Conservation (phyloP, 2,329 filamentous ascomycete species). For the Alternaria arbusti region DNA sequence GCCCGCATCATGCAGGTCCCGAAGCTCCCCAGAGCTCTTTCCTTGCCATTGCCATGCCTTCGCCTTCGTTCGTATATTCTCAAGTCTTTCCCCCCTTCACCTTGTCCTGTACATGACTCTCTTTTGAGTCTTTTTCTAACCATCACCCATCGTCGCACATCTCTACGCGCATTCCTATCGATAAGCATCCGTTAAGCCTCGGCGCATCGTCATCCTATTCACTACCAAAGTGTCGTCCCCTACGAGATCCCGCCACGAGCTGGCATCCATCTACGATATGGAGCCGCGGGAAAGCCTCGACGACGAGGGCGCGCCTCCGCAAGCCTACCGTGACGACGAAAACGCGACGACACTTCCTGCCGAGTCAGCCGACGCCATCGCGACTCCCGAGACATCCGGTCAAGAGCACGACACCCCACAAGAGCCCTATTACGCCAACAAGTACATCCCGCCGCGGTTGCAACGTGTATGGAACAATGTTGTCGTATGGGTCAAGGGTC, state of each 20-base stretch:
- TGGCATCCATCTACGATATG: constrained; percentile 36
- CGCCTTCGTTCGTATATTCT: neutral
- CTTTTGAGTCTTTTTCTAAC: neutral
- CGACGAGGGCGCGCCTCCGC: constrained; percentile 37
- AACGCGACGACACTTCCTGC: constrained; percentile 35
- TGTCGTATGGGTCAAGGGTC: constrained; percentile 57
- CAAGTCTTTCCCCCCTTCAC: neutral
- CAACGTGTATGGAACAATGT: constrained; percentile 47
- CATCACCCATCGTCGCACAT: neutral
- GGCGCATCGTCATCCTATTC: constrained; percentile 12
- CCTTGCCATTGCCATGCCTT: neutral
- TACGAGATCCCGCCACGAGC: constrained; percentile 41
- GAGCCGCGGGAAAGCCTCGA: constrained; percentile 25
- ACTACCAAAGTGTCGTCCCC: constrained; percentile 35
- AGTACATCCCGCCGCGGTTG: constrained; percentile 62
- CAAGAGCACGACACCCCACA: constrained; percentile 29
- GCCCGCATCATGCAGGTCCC: constrained; percentile 24
- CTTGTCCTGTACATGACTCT: neutral
- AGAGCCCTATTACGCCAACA: constrained; percentile 29
- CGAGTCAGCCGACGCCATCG: constrained; percentile 32
- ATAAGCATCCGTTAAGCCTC: constrained; percentile 17
- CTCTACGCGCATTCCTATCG: constrained; percentile 17
- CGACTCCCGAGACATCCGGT: constrained; percentile 43
- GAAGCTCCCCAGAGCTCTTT: constrained; percentile 14
- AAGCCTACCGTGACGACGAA: constrained; percentile 37